Conservation (phyloP, 257 asterid genomes). For the Nicotiana tabacum region DNA sequence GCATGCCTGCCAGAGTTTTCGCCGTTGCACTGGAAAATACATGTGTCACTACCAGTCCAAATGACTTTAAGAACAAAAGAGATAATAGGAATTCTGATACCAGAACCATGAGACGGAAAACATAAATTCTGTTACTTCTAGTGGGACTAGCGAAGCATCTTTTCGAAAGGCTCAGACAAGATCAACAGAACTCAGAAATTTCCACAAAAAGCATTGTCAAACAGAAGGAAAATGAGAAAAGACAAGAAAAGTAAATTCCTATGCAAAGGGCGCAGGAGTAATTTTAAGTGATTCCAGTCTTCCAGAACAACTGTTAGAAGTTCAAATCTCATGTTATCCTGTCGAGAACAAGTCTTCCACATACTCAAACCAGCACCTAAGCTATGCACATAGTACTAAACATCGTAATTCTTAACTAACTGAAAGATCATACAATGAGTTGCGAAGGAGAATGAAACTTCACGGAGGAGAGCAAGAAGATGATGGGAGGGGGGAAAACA, state of each 20-base stretch:
- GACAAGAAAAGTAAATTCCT: neutral
- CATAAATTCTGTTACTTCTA: neutral
- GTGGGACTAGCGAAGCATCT: neutral
- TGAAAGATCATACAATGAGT: neutral
- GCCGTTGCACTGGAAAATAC: slow-evolving; percentile 63
- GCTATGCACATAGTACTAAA: neutral
- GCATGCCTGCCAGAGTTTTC: slow-evolving; percentile 66
- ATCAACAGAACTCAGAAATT: neutral
- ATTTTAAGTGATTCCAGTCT: neutral
- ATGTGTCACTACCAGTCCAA: slow-evolving; percentile 17
- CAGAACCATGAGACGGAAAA: neutral
- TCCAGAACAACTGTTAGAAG: neutral
- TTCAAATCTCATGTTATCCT: neutral
- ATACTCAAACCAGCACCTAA: neutral
- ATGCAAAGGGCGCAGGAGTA: neutral
- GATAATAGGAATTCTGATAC: neutral
- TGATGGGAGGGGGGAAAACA: neutral
- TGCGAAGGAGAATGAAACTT: neutral
- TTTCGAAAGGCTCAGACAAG: neutral
- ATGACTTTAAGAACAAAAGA: neutral
- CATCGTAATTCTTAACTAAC: neutral
- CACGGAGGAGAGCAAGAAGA: neutral
- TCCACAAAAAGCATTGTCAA: neutral
- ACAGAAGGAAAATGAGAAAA: neutral
- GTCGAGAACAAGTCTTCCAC: neutral